Percentiles rank a stretch among this genome's conserved stretches.
Evolutionary conservation across 202 grass and related monocot genomes (phyloP).

Genomic region (Brachypodium distachyon): DNA sequence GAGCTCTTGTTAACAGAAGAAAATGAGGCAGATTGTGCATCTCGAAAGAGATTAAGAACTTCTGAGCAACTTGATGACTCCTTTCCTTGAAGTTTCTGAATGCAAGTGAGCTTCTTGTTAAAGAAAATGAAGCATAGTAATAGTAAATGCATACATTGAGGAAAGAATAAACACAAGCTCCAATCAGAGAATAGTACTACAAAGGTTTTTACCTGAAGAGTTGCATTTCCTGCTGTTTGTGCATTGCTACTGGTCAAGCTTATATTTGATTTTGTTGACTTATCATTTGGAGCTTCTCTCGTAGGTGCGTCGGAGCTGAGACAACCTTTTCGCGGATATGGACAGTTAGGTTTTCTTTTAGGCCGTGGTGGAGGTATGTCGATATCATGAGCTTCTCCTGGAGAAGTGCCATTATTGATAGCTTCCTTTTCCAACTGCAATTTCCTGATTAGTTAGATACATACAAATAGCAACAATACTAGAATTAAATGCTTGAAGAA

Average conservation of each 20-base stretch:
- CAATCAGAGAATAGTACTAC: neutral
- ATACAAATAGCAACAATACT: constrained; percentile 9
- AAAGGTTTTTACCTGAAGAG: constrained; percentile 50
- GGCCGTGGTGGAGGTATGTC: constrained; percentile 93
- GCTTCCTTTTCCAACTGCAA: constrained; percentile 98
- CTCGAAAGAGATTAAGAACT: constrained; percentile 59
- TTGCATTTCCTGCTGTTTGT: constrained; percentile 24
- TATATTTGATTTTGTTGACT: constrained; percentile 33
- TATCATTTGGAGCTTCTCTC: constrained; percentile 30
- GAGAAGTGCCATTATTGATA: constrained; percentile 63
- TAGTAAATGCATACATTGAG: constrained; percentile 3
- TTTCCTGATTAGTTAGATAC: constrained; percentile 30
- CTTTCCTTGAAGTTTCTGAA: constrained; percentile 46
- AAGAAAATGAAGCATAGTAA: constrained; percentile 12
- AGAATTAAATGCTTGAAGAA: constrained; percentile 5
- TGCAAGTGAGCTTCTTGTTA: constrained; percentile 26
- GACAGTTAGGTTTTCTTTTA: constrained; percentile 88
- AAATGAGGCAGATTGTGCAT: constrained; percentile 60
- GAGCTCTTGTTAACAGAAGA: constrained; percentile 66
- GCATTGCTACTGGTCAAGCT: constrained; percentile 25
- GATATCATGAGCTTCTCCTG: constrained; percentile 71
- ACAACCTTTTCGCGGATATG: constrained; percentile 77
- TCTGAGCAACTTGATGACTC: constrained; percentile 60
- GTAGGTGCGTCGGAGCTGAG: constrained; percentile 19
- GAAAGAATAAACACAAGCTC: constrained; percentile 3